A percentile compares a stretch with the other conserved stretches of the same genome.
Conservation (phyloP, 2,329 filamentous ascomycete genomes). For the Chrysoporthe austroafricana region DNA sequence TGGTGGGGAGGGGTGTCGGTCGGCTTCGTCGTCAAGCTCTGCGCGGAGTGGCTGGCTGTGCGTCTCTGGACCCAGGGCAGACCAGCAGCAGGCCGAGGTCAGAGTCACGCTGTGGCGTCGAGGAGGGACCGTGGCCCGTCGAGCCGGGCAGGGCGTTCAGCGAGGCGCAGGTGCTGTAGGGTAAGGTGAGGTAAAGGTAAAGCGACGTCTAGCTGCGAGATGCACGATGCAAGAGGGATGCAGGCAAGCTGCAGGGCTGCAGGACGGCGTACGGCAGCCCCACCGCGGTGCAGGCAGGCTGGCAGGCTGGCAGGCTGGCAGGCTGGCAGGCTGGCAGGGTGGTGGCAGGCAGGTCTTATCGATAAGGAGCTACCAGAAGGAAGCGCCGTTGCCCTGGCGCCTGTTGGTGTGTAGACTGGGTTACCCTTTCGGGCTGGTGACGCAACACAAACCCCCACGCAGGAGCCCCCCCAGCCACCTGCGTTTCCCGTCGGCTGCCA, state of each 20-base stretch:
- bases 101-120: no score
- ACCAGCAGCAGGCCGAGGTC: background rate
- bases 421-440: constrained; percentile 19
- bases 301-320: no score
- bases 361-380: background rate
- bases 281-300: background rate
- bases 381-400: constrained; percentile 17
- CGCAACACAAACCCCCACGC: constrained; percentile 11
- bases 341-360: background rate
- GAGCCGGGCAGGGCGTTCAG: no score
- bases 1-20: background rate
- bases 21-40: background rate
- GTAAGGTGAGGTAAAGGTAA: no score
- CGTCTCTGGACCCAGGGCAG: background rate
- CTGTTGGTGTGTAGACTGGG: constrained; percentile 15
- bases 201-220: background rate
- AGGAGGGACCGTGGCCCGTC: background rate
- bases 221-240: background rate
- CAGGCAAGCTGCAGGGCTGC: constrained; percentile 2
- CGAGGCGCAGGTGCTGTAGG: no score
- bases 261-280: background rate
- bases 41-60: background rate
- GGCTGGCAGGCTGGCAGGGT: no score
- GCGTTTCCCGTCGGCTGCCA: constrained; percentile 1
- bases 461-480: constrained; percentile 14